phyloP scores from a whole-genome alignment of 805 yeast species.

The Wickerhamomyces queroliae region DNA sequence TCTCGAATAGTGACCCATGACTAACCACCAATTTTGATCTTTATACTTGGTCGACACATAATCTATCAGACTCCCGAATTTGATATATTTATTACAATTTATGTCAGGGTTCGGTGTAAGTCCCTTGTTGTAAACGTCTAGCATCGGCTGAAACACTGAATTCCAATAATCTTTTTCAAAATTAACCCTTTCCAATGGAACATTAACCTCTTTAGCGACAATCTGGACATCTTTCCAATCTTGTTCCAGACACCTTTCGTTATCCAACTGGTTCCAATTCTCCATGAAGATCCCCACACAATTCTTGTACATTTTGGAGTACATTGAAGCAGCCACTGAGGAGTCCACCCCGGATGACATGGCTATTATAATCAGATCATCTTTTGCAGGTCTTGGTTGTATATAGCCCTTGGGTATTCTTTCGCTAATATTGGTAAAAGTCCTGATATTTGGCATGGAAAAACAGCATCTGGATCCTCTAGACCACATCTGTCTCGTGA shows the following conservation, averaged over 20 bases:
- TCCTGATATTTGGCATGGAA: neutral
- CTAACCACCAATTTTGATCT: conserved; percentile 66
- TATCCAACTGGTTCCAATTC: conserved; percentile 45
- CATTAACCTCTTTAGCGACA: conserved; percentile 53
- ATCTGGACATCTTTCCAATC: conserved; percentile 84
- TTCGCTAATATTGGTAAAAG: neutral
- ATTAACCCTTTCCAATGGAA: conserved; percentile 71
- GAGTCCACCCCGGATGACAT: conserved; percentile 98
- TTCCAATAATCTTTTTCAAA: conserved; percentile 92
- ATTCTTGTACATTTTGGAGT: conserved; percentile 45
- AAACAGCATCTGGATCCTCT: neutral
- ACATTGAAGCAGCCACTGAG: conserved; percentile 75
- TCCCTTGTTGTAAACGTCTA: conserved; percentile 64
- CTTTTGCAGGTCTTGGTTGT: conserved; percentile 39
- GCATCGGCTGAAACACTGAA: conserved; percentile 90
- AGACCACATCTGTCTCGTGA: too few species aligned
- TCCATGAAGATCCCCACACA: conserved; percentile 89
- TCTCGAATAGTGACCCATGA: conserved; percentile 80
- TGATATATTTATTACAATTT: conserved; percentile 77
- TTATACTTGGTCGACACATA: conserved; percentile 37
- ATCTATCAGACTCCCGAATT: conserved; percentile 74
- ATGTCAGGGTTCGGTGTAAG: conserved; percentile 94
- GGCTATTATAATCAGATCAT: conserved; percentile 72
- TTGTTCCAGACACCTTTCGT: conserved; percentile 67
- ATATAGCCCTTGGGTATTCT: conserved; percentile 14